Evolutionary conservation across 2,329 filamentous ascomycete species (phyloP).

Genomic region (Pseudogymnoascus sp.): DNA sequence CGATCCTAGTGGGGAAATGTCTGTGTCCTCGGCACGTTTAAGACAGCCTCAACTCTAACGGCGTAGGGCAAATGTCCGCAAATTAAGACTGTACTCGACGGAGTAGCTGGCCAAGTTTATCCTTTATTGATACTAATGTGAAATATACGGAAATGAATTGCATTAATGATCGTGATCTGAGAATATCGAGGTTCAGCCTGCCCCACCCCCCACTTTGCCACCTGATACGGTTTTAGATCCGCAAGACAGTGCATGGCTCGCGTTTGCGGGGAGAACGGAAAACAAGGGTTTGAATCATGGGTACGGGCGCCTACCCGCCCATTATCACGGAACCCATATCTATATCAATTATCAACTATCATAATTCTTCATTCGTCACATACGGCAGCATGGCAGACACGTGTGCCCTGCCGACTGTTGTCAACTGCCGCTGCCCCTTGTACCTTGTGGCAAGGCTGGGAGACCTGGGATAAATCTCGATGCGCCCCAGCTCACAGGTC

Average conservation of each 20-base stretch:
- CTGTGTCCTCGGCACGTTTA: slow-evolving; percentile 7
- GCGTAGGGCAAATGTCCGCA: not conserved
- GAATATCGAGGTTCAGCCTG: not conserved
- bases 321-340: not conserved
- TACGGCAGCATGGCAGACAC: not conserved
- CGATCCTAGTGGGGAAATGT: slow-evolving; percentile 7
- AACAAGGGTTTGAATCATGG: not conserved
- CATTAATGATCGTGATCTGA: not conserved
- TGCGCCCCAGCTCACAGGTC: not conserved
- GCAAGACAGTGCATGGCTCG: not conserved
- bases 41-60: slow-evolving; percentile 3
- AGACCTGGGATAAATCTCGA: not conserved
- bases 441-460: not conserved
- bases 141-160: not conserved
- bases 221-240: slow-evolving; percentile 7
- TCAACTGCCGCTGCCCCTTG: not conserved
- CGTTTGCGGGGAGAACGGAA: slow-evolving; percentile 3
- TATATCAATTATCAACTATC: not conserved
- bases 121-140: not conserved
- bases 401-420: not conserved
- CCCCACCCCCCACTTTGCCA: not conserved
- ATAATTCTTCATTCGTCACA: not conserved
- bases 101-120: not conserved
- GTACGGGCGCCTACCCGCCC: not conserved
- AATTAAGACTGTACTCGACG: not conserved